Evolutionary conservation across 2,329 filamentous ascomycete genomes (phyloP), one percentile per base, ranked within the genome.

Genomic region (Colletotrichum magnum): DNA sequence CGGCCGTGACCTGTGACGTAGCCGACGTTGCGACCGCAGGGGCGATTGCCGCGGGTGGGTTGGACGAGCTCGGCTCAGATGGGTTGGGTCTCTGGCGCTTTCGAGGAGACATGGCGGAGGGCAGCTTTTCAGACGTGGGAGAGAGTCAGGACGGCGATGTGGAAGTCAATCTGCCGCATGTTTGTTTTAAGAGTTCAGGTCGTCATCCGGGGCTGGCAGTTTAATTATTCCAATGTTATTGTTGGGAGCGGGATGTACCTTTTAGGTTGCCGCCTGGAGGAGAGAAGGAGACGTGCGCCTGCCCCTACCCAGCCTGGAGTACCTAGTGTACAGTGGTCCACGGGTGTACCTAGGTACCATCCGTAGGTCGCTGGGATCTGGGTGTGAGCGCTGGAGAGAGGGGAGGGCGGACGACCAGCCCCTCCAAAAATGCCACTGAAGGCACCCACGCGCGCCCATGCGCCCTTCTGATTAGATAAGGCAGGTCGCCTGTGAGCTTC

Each of bases 51-150:
- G 66, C 47, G 12, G 69, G 71, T 57, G 51, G 73, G 69, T 57
- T 72, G 9, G 64, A 70, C 13, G 66, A 71, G 63, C 57, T 69
- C 48, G 74, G 60, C 54, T 75, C 74, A 7, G 73, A 65, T 58
- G 80, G 77, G 64, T 80, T 79, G 21, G 77, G 79, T 70, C 80
- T 79, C 51, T 76, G 72, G 68, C 82, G 81, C 74, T 85, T 85
- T 70, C 81, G 77, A 56, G 80, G 77, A 73, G 76, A 79, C 82
- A 85, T 85, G 71, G 69, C 58, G 64, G 61, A 66, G 56, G 45
- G n/a, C 18, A 32, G 50, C 54, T 60, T 41, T 47, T 47, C 45
- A 67, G 39, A 59, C 62, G 50, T 45, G 57, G 51, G 24, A 18
- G 16, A 61, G 57, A 47, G 24, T 67, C 51, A n/a, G 56, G 56